Evolutionary conservation across 2,329 filamentous ascomycete genomes (phyloP), one percentile per base, ranked within the genome.

Genomic region (Verticillium nonalfalfae): DNA sequence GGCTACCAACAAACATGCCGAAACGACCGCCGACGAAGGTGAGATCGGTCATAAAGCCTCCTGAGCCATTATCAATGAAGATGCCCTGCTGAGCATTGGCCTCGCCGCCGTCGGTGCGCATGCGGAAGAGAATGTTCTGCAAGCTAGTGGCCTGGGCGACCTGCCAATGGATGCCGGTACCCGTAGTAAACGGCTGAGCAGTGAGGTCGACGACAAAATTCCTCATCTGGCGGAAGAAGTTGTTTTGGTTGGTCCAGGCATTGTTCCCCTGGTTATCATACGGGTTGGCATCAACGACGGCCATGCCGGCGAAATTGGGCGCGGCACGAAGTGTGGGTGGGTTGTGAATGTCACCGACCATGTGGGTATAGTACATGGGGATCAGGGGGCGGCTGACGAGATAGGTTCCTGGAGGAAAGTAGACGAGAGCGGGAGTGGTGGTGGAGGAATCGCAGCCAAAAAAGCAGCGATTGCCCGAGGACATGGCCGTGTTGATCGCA

Each of bases 281-380:
- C 0, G 93, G 93, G 70, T 98, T 89, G 1, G 91, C 82, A 72
- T 97, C 93, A 66, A 99, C 90, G 59, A 98, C 84, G 54, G 90
- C 93, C 79, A 97, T 96, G 56, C 94, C 95, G 2, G 80, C 66
- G 71, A 98, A 99, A 68, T 80, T 79, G 54, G 87, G 73, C 1
- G 85, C 74, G 3, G 90, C 89, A 78, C 94, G 92, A 74, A 97
- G 81, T 0, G 88, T 88, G 0, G 94, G 93, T 14, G 88, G 75
- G 65, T 84, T 80, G 68, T 85, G 71, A 57, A 89, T 87, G 78
- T 98, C 93, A 61, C 94, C 94, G 39, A 97, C 81, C 64, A 98
- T 85, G 74, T 97, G 93, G 10, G 93, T 96, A 79, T 97, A 97
- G 81, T 98, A 98, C 75, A 89, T 89, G 73, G 93, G 89, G 59